A percentile compares a stretch with the other conserved stretches of the same genome.
Conservation (phyloP, 2,329 filamentous ascomycete genomes). For the Akanthomyces lecanii region DNA sequence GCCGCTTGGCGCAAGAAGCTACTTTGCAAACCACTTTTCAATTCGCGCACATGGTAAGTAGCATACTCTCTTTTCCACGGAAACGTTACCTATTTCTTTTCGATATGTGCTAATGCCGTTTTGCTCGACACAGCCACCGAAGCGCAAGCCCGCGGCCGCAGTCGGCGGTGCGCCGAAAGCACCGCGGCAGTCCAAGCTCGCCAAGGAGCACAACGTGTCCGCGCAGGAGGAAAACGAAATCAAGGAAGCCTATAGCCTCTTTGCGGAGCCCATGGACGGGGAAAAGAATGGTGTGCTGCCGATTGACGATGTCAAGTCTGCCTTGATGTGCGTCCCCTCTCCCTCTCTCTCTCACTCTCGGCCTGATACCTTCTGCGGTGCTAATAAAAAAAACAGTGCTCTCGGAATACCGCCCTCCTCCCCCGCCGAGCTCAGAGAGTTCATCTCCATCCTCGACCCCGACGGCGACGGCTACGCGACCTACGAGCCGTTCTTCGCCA, state of each 20-base stretch:
- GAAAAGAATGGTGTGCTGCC: conserved; percentile 70
- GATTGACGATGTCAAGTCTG: conserved; percentile 64
- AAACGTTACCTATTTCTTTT: neutral
- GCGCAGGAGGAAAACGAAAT: conserved; percentile 86
- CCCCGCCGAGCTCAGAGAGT: conserved; percentile 66
- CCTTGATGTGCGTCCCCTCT: conserved; percentile 58
- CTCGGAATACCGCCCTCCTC: conserved; percentile 67
- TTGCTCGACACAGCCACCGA: conserved; percentile 43
- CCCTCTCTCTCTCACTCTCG: neutral
- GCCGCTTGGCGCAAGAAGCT: too few relatives aligned
- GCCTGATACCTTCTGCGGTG: neutral
- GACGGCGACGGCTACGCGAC: conserved; percentile 71
- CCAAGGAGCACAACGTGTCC: conserved; percentile 83
- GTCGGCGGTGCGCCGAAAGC: conserved; percentile 27
- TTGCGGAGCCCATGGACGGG: conserved; percentile 65
- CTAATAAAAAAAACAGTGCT: conserved; percentile 52
- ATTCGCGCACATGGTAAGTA: conserved; percentile 7
- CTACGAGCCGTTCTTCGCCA: conserved; percentile 78
- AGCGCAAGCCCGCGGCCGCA: conserved; percentile 40
- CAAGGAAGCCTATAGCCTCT: conserved; percentile 81
- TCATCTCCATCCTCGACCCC: conserved; percentile 78
- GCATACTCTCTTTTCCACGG: too few relatives aligned
- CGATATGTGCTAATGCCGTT: neutral
- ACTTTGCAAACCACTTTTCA: too few relatives aligned
- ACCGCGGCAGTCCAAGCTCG: conserved; percentile 76